phyloP scores from a whole-genome alignment of 148 eudicot genomes.

The Rhododendron griersonianum region DNA sequence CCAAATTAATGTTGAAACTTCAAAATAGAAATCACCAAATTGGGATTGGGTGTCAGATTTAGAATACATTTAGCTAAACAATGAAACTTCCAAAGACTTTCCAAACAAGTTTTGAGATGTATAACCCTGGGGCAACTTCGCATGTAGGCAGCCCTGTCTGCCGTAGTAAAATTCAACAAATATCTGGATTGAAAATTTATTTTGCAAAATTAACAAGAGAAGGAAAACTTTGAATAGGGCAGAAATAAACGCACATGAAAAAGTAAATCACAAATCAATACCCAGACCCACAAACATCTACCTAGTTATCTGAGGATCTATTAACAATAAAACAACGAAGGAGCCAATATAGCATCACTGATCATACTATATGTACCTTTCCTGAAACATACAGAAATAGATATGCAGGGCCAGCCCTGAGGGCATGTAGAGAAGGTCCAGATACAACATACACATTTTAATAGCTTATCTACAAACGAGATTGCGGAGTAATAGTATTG shows the following conservation, averaged over 20 bases:
- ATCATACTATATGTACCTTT: background rate
- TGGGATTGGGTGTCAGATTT: background rate
- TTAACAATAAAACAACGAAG: background rate
- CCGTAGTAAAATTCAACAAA: background rate
- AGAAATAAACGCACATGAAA: background rate
- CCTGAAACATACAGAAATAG: background rate
- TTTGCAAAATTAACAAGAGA: background rate
- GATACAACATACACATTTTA: background rate
- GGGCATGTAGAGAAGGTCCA: background rate
- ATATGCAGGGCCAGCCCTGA: background rate
- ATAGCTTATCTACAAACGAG: background rate
- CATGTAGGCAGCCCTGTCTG: background rate
- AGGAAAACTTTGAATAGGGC: background rate
- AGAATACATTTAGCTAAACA: background rate
- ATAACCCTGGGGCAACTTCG: background rate
- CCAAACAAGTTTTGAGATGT: background rate
- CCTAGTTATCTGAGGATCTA: background rate
- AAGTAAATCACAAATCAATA: background rate
- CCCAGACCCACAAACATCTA: background rate
- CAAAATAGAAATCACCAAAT: background rate
- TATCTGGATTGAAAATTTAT: background rate
- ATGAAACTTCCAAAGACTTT: background rate
- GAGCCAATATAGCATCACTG: background rate
- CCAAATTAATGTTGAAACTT: background rate
- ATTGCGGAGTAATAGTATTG: background rate